Conservation (phyloP, 2,329 filamentous ascomycete species). For the Oidium heveae region DNA sequence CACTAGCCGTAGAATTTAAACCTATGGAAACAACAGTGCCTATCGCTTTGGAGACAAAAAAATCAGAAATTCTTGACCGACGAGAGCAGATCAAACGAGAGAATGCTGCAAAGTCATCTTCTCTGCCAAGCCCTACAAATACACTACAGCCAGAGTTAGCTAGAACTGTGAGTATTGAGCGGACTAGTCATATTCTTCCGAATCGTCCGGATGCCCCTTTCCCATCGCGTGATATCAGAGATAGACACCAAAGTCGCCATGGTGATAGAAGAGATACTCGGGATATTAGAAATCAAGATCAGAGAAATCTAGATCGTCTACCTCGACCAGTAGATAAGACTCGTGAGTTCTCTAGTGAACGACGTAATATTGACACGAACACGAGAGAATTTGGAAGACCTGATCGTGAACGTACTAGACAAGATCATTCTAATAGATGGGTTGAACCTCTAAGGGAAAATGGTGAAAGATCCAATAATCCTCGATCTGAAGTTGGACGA, state of each 20-base stretch:
- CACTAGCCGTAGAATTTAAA: slow-evolving; percentile 2
- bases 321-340: slow-evolving; percentile 11
- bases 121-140: slow-evolving; percentile 4
- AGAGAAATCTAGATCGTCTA: slow-evolving; percentile 7
- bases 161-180: slow-evolving; percentile 7
- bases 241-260: slow-evolving; percentile 11
- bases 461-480: slow-evolving; percentile 8
- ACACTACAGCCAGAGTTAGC: slow-evolving; percentile 8
- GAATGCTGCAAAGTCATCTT: slow-evolving; percentile 8
- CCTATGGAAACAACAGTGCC: slow-evolving; percentile 1
- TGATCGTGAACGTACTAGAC: slow-evolving; percentile 10
- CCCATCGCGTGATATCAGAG: slow-evolving; percentile 10
- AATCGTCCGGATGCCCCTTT: slow-evolving; percentile 13
- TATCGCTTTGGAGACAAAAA: slow-evolving; percentile 5
- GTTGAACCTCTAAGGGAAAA: slow-evolving; percentile 11
- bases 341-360: slow-evolving; percentile 12
- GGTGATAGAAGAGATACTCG: slow-evolving; percentile 12
- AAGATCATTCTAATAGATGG: slow-evolving; percentile 12
- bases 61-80: slow-evolving; percentile 9
- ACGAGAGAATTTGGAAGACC: slow-evolving; percentile 11
- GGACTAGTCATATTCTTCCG: slow-evolving; percentile 10
- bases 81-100: slow-evolving; percentile 11
- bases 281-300: slow-evolving; percentile 7
- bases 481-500: slow-evolving; percentile 10
- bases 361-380: slow-evolving; percentile 8